Base-by-base conservation (phyloP, 768 basidiomycete species). In the Crucibulum laeve region DNA sequence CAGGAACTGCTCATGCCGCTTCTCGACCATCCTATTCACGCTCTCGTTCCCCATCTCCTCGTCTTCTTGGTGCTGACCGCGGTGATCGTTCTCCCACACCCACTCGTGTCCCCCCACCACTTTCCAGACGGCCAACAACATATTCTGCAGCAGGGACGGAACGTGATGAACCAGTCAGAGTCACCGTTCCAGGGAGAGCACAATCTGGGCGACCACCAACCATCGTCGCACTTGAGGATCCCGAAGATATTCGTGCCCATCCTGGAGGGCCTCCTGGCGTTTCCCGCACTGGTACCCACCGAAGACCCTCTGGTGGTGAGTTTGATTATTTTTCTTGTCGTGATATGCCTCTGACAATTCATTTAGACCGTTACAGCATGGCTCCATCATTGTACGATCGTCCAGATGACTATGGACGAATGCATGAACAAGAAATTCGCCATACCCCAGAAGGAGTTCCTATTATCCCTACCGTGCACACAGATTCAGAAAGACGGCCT, bases 21-120 rank as follows among this genome's bases (percentile, higher is more conserved):
- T 38, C 44, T 24, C 56, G 44, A 30, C 28, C 28, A 8, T 30
- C 28, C 28, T 8, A 8, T 7, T 55, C 54, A 17, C 51, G 49
- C 14, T 58, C 63, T 17, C 54, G 54, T 22, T 59, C 65, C 10
- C 53, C 40, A 25, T 56, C 60, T 42, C 55, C 43, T 38, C 46
- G 25, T 41, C 39, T 44, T 28, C 46, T 24, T 36, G 23, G 47
- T 32, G n/a, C 46, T 17, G 30, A 39, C 13, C 33, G 38, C 33
- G 38, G 43, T 43, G 36, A 17, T 19, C 43, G 46, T 30, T 47
- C 46, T 18, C 37, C 13, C 24, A 44, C 34, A 15, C 50, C 44
- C 15, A 46, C 42, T 11, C 49, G 28, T 28, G 36, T 44, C 19
- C 45, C 30, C 32, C 26, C 41, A 17, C 48, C 46, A n/a, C 17